Evolutionary conservation across 83 land plant species (phyloP).

Genomic region (Diphasiastrum complanatum): DNA sequence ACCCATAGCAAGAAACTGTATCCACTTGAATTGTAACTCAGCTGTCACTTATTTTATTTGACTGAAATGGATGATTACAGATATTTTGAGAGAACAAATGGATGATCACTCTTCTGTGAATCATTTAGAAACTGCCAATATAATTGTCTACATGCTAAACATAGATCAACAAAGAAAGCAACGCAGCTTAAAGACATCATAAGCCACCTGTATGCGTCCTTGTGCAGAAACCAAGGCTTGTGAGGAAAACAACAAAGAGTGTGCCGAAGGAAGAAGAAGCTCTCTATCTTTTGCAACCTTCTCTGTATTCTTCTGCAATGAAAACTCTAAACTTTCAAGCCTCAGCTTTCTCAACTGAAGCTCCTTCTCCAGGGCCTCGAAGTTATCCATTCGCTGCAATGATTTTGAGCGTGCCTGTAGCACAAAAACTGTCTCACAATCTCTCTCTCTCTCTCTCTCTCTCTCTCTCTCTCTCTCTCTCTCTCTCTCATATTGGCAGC

Average conservation of each 20-base stretch:
- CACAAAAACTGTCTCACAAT: too few relatives aligned
- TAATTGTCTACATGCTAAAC: too few relatives aligned
- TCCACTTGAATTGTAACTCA: too few relatives aligned
- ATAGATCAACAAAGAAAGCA: too few relatives aligned
- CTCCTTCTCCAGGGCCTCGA: conserved; percentile 10
- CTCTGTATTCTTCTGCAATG: neutral
- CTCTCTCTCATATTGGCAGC: too few relatives aligned
- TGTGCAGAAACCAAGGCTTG: neutral
- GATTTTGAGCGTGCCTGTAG: neutral
- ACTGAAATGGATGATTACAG: neutral
- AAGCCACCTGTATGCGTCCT: conserved; percentile 5
- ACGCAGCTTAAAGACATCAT: too few relatives aligned
- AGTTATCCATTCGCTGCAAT: neutral
- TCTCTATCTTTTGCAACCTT: neutral
- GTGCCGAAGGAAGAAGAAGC: neutral
- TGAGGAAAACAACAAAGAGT: neutral
- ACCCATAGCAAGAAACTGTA: too few relatives aligned
- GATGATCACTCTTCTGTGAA: too few relatives aligned
- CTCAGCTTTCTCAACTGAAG: neutral
- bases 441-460: too few relatives aligned
- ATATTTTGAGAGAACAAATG: neutral
- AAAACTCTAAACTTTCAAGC: neutral
- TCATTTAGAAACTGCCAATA: too few relatives aligned
- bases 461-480: too few relatives aligned
- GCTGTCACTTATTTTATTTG: too few relatives aligned